Percentiles rank a stretch among this genome's conserved stretches.
phyloP scores from a whole-genome alignment of 2,329 filamentous ascomycete species.

The Leptographium galeiforme region DNA sequence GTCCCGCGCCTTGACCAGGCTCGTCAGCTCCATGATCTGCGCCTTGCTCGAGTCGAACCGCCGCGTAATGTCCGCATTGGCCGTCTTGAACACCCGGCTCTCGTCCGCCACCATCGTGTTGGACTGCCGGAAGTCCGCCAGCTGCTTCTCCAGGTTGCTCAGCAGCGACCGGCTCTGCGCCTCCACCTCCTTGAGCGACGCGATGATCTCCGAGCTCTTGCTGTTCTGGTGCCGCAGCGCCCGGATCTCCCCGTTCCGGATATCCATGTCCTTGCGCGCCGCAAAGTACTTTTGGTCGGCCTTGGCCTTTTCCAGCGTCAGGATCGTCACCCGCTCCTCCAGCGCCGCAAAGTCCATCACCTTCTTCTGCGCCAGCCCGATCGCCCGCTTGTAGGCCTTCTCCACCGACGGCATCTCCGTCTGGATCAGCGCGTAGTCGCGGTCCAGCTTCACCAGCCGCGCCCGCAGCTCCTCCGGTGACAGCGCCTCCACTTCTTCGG shows the following conservation, averaged over 20 bases:
- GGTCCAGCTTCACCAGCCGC: constrained; percentile 62
- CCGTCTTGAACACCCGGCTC: constrained; percentile 61
- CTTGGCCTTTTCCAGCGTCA: constrained; percentile 83
- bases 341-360: constrained; percentile 60
- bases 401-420: constrained; percentile 83
- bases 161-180: constrained; percentile 61
- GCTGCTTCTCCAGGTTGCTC: constrained; percentile 80
- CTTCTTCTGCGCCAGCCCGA: constrained; percentile 74
- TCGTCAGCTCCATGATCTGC: constrained; percentile 66
- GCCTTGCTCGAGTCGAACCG: constrained; percentile 58
- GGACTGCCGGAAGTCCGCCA: constrained; percentile 68
- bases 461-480: constrained; percentile 57
- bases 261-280: constrained; percentile 86
- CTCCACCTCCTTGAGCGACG: constrained; percentile 85
- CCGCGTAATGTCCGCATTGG: constrained; percentile 55
- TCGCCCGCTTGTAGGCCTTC: constrained; percentile 79
- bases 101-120: constrained; percentile 59
- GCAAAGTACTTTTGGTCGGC: constrained; percentile 97
- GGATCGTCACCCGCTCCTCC: constrained; percentile 63
- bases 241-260: constrained; percentile 66
- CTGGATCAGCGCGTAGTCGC: constrained; percentile 72
- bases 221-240: constrained; percentile 68
- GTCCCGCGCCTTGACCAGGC: constrained; percentile 64
- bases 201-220: constrained; percentile 87
- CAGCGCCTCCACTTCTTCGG: constrained; percentile 42